Percentiles rank a stretch among this genome's conserved stretches.
These are phyloP conservation scores for Coemansia erecta DNA, from an alignment of 192 early-diverging fungal species.

Conservation along the genomic window DNA sequence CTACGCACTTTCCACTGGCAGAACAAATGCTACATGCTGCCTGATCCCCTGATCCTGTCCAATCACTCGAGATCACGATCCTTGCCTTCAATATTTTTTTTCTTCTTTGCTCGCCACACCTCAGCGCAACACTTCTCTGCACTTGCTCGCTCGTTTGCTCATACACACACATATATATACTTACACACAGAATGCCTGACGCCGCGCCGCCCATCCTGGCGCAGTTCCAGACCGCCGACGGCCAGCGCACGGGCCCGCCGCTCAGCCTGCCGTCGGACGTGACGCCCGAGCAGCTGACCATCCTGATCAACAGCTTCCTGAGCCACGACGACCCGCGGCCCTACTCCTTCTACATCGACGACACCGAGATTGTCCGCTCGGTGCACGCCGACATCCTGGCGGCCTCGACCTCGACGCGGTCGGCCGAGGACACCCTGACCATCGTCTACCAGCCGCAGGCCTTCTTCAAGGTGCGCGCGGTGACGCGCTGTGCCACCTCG, in stretches of 20 bases:
- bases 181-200: conserved; percentile 4
- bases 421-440: conserved; percentile 85
- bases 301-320: conserved; percentile 90
- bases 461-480: conserved; percentile 88
- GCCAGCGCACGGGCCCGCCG: conserved; percentile 78
- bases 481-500: conserved; percentile 88
- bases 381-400: conserved; percentile 80
- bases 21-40: too few relatives aligned
- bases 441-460: conserved; percentile 96
- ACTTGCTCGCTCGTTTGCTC: neutral
- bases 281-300: conserved; percentile 78
- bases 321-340: conserved; percentile 80
- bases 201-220: conserved; percentile 26
- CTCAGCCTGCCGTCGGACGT: conserved; percentile 82
- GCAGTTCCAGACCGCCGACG: conserved; percentile 78
- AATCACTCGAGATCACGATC: neutral
- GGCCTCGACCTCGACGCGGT: conserved; percentile 66
- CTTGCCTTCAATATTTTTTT: neutral
- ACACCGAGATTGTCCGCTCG: conserved; percentile 73
- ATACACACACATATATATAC: neutral
- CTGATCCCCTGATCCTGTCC: neutral
- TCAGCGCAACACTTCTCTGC: neutral
- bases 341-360: conserved; percentile 90
- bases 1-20: too few relatives aligned
- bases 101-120: too few relatives aligned